phyloP scores from a whole-genome alignment of 2,329 filamentous ascomycete genomes.

The Epicoccum nigrum region DNA sequence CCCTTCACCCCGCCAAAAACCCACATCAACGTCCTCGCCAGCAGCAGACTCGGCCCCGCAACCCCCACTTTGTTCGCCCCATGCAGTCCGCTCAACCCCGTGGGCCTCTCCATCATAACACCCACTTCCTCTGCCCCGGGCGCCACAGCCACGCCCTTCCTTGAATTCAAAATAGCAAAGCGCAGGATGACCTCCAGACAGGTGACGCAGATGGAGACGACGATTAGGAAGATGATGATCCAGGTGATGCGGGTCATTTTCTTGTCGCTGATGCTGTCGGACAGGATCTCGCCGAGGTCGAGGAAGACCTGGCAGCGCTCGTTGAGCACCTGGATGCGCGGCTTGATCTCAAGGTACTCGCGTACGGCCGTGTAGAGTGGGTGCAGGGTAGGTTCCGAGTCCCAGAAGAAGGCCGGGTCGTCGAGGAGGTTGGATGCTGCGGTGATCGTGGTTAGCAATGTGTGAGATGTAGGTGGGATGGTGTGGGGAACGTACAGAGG shows the following conservation, averaged over 20 bases:
- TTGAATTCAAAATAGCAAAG: slow-evolving; percentile 59
- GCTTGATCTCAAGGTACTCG: slow-evolving; percentile 97
- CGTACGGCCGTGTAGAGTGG: slow-evolving; percentile 93
- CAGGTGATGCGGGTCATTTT: slow-evolving; percentile 97
- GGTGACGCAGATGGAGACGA: slow-evolving; percentile 89
- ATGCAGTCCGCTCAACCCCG: slow-evolving; percentile 7
- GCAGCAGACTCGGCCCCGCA: slow-evolving; percentile 37
- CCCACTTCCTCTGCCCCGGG: slow-evolving; percentile 9
- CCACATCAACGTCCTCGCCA: slow-evolving; percentile 35
- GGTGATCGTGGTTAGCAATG: slow-evolving; percentile 10
- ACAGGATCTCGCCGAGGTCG: slow-evolving; percentile 92
- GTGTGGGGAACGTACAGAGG: slow-evolving; percentile 72
- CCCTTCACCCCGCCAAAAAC: slow-evolving; percentile 27
- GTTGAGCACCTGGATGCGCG: slow-evolving; percentile 93
- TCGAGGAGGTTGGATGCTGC: slow-evolving; percentile 97
- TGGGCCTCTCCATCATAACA: not conserved
- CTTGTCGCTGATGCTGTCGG: slow-evolving; percentile 87
- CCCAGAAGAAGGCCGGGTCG: slow-evolving; percentile 98
- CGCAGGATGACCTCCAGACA: slow-evolving; percentile 86
- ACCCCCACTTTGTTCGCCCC: slow-evolving; percentile 22
- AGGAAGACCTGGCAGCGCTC: slow-evolving; percentile 96
- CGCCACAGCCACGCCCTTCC: slow-evolving; percentile 23
- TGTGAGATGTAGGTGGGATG: not conserved
- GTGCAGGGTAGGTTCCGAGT: slow-evolving; percentile 91
- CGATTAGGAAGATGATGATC: slow-evolving; percentile 95